Base-by-base conservation (phyloP, 176 grass and related monocot species). In the Lolium multiflorum region DNA sequence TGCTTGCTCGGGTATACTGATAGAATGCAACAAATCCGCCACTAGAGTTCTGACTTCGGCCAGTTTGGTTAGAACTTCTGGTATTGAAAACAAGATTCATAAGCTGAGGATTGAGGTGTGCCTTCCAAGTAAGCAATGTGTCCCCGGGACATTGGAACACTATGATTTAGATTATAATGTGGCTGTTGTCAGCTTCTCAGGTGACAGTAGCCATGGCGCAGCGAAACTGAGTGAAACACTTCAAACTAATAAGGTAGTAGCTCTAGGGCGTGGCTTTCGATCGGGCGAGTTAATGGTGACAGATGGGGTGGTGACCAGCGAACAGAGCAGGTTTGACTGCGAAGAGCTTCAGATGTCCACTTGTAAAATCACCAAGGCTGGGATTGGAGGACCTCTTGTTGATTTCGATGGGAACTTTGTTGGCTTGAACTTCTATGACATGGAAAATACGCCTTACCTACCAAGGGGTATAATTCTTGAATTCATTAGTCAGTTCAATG, bases 31-130 rank as follows among this genome's bases (percentile, higher is more conserved):
- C 20, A 43, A 21, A 72, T 47, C 20, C 14, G 24, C 69, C 20
- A 72, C 10, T 13, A 72, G 60, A 62, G 60, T 72, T 72, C 69
- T 47, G 69, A 46, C 41, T 13, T 47, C 20, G 12, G 20, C 20
- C n/a, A 73, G 39, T 46, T 24, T 48, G 70, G 41, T 73, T 73
- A 73, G 70, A 72, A 6, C 20, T 11, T 24, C 41, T 41, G 70
- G 43, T 24, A 0, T 0, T 73, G 70, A 21, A 24, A 48, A 73
- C 70, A 48, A 73, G 43, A 48, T 73, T 73, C 41, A 41, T 73
- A 74, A 74, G 11, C 46, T 74, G n/a, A 74, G 71, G 71, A 74
- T 74, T 21, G 71, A 49, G 25, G 71, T 74, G 43, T 49, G 11
- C 43, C 71, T 74, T 74, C 71, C 71, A 49, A 49, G 46, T 22